Evolutionary conservation across 2,329 filamentous ascomycete genomes (phyloP).

Genomic region (Biscogniauxia mediterranea): DNA sequence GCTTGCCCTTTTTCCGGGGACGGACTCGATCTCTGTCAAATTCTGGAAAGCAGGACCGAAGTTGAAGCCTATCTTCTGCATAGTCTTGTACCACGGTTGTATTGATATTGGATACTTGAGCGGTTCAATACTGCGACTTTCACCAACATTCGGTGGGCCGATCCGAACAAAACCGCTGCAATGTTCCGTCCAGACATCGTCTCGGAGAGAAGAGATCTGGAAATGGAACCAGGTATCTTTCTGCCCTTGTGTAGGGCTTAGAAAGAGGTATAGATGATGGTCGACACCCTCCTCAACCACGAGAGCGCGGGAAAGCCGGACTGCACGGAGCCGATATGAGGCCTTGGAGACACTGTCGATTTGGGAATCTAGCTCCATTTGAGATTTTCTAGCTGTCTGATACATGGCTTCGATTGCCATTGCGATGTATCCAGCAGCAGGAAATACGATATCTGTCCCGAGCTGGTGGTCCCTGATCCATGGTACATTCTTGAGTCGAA

Average conservation of each 20-base stretch:
- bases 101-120: neutral
- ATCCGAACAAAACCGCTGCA: too few species aligned
- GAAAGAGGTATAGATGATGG: too few species aligned
- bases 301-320: too few species aligned
- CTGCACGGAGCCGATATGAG: too few species aligned
- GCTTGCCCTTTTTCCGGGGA: too few species aligned
- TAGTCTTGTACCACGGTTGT: conserved; percentile 30
- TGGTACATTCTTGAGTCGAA: conserved; percentile 27
- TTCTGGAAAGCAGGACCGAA: conserved; percentile 28
- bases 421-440: conserved; percentile 37
- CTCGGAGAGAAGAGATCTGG: too few species aligned
- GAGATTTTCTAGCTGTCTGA: conserved; percentile 9
- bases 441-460: conserved; percentile 31
- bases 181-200: too few species aligned
- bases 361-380: neutral
- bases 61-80: conserved; percentile 28
- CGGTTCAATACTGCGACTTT: conserved; percentile 8
- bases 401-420: conserved; percentile 34
- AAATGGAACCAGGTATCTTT: too few species aligned
- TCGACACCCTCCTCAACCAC: too few species aligned
- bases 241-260: too few species aligned
- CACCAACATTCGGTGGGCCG: too few species aligned
- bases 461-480: conserved; percentile 46
- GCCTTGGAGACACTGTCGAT: neutral
- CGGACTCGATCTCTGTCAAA: too few species aligned